Evolutionary conservation across 176 grass and related monocot genomes (phyloP), one percentile per base, ranked within the genome.

Genomic region (Carex scoparia): DNA sequence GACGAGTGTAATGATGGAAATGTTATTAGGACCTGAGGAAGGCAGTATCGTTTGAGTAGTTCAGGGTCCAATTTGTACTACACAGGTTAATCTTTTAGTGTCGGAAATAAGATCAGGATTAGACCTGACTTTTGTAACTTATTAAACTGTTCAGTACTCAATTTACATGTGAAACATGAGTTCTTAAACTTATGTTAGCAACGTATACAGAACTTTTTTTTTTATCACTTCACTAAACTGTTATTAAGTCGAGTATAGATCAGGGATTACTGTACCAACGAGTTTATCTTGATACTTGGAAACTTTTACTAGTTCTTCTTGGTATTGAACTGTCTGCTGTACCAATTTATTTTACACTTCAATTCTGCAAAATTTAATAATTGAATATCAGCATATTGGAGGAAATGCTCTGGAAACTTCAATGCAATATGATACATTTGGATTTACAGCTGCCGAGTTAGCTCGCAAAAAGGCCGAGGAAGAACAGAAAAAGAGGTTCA

Each of bases 361-460:
- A 14, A 56, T 85, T 76, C 23, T 40, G 4, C 27, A 46, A 65
- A 76, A 65, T 51, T 82, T 44, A 10, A 55, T 57, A 66, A 82
- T 72, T 59, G 10, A 63, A 85, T 84, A 67, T 72, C 84, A 98
- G 95, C 89, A 81, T 85, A 93, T 98, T 92, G 91, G 95, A 84
- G 95, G 91, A 28, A 90, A 89, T 54, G 83, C 92, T 63, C 73
- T 98, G 84, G 95, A 95, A 89, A 95, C 95, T 69, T 95, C 95
- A 58, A 90, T 90, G 81, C 89, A 95, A 72, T 98, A 94, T 85
- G 93, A 98, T 85, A 98, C 95, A 53, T 98, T 98, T 86, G 93
- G 95, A 86, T 94, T 88, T 87, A 95, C 93, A 81, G 91, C 91
- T 85, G 93, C 91, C 77, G 93, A 98, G 84, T 72, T 86, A 54